Evolutionary conservation across 495 filamentous ascomycete genomes (phyloP).

Genomic region (Penicillium lividum): DNA sequence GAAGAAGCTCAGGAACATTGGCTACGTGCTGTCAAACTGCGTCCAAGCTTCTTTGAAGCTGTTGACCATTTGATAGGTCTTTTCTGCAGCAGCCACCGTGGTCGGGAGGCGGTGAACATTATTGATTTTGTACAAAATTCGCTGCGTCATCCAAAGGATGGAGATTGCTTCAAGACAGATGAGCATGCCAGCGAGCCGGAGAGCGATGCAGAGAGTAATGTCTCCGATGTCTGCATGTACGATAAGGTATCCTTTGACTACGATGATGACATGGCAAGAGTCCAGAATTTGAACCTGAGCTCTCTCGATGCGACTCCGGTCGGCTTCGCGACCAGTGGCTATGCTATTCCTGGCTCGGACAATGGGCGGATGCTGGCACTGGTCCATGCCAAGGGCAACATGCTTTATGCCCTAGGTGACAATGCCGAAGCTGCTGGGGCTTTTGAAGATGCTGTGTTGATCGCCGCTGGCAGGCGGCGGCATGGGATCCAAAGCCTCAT

Average conservation of each 20-base stretch:
- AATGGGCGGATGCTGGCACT: slow-evolving; percentile 92
- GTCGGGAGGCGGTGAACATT: slow-evolving; percentile 81
- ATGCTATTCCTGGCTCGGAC: slow-evolving; percentile 80
- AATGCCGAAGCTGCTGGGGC: slow-evolving; percentile 81
- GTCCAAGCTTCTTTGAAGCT: slow-evolving; percentile 92
- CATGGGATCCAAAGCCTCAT: slow-evolving; percentile 80
- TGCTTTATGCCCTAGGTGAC: slow-evolving; percentile 91
- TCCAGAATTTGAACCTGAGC: slow-evolving; percentile 25
- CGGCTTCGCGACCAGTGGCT: slow-evolving; percentile 82
- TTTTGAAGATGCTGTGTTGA: slow-evolving; percentile 93
- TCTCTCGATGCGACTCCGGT: slow-evolving; percentile 36
- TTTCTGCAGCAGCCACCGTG: slow-evolving; percentile 77
- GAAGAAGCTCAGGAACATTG: slow-evolving; percentile 87
- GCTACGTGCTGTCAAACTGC: slow-evolving; percentile 76
- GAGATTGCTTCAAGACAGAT: slow-evolving; percentile 49
- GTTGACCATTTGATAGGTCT: slow-evolving; percentile 94
- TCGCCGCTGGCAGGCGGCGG: slow-evolving; percentile 73
- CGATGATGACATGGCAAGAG: slow-evolving; percentile 46
- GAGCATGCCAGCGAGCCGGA: slow-evolving; percentile 60
- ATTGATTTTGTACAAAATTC: slow-evolving; percentile 87
- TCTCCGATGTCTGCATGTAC: slow-evolving; percentile 50
- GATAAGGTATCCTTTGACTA: slow-evolving; percentile 61
- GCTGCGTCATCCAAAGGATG: slow-evolving; percentile 56
- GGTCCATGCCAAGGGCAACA: slow-evolving; percentile 96
- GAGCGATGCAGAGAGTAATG: slow-evolving; percentile 53